Percentiles rank a stretch among this genome's conserved stretches.
Evolutionary conservation across 2,329 filamentous ascomycete genomes (phyloP).

Genomic region (Venturia pyrina): DNA sequence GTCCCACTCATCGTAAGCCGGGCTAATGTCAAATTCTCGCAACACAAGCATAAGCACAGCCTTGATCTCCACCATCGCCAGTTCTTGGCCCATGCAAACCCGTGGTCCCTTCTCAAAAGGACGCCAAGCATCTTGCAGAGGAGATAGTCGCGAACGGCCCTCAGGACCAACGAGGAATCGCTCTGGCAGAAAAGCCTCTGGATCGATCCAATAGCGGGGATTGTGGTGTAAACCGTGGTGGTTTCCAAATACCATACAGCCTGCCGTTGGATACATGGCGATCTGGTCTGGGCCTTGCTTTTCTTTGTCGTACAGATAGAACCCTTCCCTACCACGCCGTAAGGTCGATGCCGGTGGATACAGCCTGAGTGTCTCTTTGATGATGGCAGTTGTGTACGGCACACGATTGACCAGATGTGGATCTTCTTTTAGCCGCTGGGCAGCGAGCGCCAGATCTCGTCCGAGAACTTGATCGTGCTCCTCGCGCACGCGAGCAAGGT

Average conservation of each 20-base stretch:
- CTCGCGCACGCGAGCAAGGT: conserved; percentile 24
- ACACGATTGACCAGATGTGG: conserved; percentile 22
- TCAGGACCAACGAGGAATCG: conserved; percentile 14
- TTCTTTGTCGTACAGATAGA: background rate
- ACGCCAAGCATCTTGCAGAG: conserved; percentile 33
- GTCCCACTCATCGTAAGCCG: background rate
- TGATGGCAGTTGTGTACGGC: conserved; percentile 23
- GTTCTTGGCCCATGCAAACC: conserved; percentile 48
- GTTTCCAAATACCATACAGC: conserved; percentile 12
- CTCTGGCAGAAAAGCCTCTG: conserved; percentile 20
- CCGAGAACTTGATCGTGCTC: conserved; percentile 31
- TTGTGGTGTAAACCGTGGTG: conserved; percentile 16
- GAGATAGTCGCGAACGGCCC: background rate
- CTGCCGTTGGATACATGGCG: conserved; percentile 16
- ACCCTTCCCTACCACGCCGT: background rate
- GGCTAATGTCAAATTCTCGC: conserved; percentile 40
- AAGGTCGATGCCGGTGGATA: conserved; percentile 19
- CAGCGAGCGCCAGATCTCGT: background rate
- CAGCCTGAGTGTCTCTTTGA: conserved; percentile 26
- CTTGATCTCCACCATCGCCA: conserved; percentile 45
- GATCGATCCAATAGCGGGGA: conserved; percentile 16
- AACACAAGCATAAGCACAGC: conserved; percentile 40
- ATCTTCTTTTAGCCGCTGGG: background rate
- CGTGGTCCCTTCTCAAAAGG: conserved; percentile 46
- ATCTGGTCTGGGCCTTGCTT: conserved; percentile 5